Conservation (phyloP, 23 red algal genomes). For the Pyropia yezoensis region DNA sequence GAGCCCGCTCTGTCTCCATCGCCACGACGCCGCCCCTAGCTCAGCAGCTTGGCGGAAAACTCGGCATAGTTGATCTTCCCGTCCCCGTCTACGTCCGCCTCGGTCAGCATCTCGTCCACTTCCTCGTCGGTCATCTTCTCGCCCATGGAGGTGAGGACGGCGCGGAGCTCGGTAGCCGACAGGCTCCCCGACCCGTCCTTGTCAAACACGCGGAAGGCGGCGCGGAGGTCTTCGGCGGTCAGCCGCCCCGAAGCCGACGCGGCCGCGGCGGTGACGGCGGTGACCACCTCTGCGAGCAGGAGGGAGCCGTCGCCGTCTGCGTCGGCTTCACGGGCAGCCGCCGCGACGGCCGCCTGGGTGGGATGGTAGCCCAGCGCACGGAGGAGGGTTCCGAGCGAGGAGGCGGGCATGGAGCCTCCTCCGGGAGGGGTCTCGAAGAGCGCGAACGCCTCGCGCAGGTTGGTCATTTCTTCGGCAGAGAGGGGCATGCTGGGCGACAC, state of each 20-base stretch:
- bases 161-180: slow-evolving; percentile 56
- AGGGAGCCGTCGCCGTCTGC: slow-evolving; percentile 71
- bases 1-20: too few relatives aligned
- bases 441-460: slow-evolving; percentile 37
- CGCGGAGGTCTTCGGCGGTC: slow-evolving; percentile 54
- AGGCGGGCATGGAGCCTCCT: slow-evolving; percentile 59
- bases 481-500: too few relatives aligned
- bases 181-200: slow-evolving; percentile 76
- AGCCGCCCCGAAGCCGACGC: slow-evolving; percentile 24
- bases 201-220: slow-evolving; percentile 82
- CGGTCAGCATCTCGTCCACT: slow-evolving; percentile 81
- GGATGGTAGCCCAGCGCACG: slow-evolving; percentile 65
- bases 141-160: slow-evolving; percentile 65
- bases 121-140: slow-evolving; percentile 74
- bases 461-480: background rate
- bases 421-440: slow-evolving; percentile 73
- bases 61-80: slow-evolving; percentile 8
- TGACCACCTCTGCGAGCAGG: slow-evolving; percentile 71
- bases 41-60: too few relatives aligned
- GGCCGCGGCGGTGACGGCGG: slow-evolving; percentile 66
- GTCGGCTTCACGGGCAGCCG: slow-evolving; percentile 76
- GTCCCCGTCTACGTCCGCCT: slow-evolving; percentile 75
- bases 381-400: slow-evolving; percentile 68
- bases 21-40: too few relatives aligned
- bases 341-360: slow-evolving; percentile 48